A percentile compares a stretch with the other conserved stretches of the same genome.
phyloP scores from a whole-genome alignment of 768 basidiomycete genomes.

The Tulasnella sp. region DNA sequence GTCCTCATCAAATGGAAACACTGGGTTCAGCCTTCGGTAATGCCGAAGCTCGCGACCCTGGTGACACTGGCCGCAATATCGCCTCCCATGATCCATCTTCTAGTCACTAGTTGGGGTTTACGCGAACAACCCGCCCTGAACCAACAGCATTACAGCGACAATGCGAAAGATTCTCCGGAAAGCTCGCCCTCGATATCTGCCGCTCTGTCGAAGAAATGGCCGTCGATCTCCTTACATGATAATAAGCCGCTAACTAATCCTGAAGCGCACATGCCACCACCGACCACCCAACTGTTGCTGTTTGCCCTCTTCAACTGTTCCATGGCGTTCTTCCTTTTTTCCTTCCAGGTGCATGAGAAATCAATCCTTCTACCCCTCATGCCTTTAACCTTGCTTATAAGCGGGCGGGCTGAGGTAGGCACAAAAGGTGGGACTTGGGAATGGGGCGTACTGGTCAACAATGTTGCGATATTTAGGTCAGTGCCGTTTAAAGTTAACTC shows the following conservation, averaged over 20 bases:
- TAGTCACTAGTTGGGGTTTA: slow-evolving; percentile 22
- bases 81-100: slow-evolving; percentile 25
- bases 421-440: slow-evolving; percentile 34
- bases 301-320: slow-evolving; percentile 71
- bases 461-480: slow-evolving; percentile 82
- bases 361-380: slow-evolving; percentile 77
- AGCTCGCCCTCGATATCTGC: slow-evolving; percentile 2
- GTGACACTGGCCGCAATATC: slow-evolving; percentile 64
- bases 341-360: slow-evolving; percentile 96
- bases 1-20: slow-evolving; percentile 77
- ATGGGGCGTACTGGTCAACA: slow-evolving; percentile 66
- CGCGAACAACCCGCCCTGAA: background rate
- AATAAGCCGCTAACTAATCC: too few species aligned
- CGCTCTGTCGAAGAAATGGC: too few species aligned
- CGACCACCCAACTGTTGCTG: slow-evolving; percentile 59
- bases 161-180: background rate
- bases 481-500: slow-evolving; percentile 20
- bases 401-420: slow-evolving; percentile 17
- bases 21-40: slow-evolving; percentile 36
- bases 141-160: too few species aligned
- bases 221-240: too few species aligned
- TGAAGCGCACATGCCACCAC: slow-evolving; percentile 28
- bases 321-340: slow-evolving; percentile 91
- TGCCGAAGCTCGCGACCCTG: slow-evolving; percentile 55
- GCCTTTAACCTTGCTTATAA: slow-evolving; percentile 71